Base-by-base conservation (phyloP, 768 basidiomycete genomes). In the Phylloporus rhodoxanthus region DNA sequence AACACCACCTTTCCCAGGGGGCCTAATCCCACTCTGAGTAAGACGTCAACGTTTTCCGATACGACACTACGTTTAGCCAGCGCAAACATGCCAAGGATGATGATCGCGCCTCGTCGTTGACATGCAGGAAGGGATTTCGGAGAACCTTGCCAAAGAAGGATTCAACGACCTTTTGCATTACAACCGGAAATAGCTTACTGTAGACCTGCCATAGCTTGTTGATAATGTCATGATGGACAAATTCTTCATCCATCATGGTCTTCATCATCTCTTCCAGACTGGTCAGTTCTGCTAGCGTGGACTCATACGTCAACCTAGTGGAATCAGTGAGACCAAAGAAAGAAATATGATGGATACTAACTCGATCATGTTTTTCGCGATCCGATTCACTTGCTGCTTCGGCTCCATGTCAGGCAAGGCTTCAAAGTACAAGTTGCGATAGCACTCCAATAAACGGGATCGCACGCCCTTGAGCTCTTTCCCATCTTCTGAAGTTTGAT, bases 311-410 rank as follows among this genome's bases (percentile, higher is more conserved):
- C 36, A 87, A 75, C 65, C 95, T 98, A 33, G 45, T 8, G 3
- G 17, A 47, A 33, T 45, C 52, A 34, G 38, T 29, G 39, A 26
- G 51, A 23, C 34, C 34, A 4, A 33, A 10, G 34, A 26, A 37
- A 39, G 25, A 13, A 4, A 28, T 7, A 29, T 7, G 4, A 23
- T 23, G 1, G 26, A 30, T 21, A 68, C 83, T 28, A 48, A 96
- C 96, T 96, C 90, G 41, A 99, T 90, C 81, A 99, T 88, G 63
- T 98, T 96, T 73, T 91, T 94, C 6, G 95, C 81, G 37, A 99
- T 96, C 13, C 93, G 75, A 57, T 84, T 94, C 51, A 96, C 80
- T 65, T 96, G 90, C 41, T 84, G 84, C 67, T 93, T 92, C 1
- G 88, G 77, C 10, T 84, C 77, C 56, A 88, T 70, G 64, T 81